Conservation (phyloP, 2,329 filamentous ascomycete genomes). For the Colletotrichum endophyticum region DNA sequence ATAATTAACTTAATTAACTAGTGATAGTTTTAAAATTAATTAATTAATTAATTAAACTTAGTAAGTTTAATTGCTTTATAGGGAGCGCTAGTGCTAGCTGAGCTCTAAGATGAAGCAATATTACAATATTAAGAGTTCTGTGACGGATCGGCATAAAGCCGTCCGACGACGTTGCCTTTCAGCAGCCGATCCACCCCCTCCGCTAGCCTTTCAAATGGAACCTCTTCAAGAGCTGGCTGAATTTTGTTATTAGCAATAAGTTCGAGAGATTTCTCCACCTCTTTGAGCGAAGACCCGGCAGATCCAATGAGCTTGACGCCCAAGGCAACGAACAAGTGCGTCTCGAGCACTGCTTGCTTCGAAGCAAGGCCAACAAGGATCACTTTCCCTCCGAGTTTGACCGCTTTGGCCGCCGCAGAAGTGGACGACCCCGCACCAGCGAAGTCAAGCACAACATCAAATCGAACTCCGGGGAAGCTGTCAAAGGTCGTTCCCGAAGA, state of each 20-base stretch:
- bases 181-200: not conserved
- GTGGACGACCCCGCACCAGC: not conserved
- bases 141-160: not conserved
- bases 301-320: not conserved
- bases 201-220: not conserved
- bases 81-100: not conserved
- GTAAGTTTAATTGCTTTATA: accelerated
- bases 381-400: not conserved
- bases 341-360: not conserved
- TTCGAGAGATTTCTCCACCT: not conserved
- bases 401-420: not conserved
- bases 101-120: not conserved
- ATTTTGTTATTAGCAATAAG: not conserved
- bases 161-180: not conserved
- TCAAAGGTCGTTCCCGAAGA: not conserved
- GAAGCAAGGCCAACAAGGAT: not conserved
- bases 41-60: no score
- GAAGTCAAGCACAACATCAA: slow-evolving; percentile 17
- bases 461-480: not conserved
- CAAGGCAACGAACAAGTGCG: not conserved
- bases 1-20: no score
- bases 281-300: not conserved
- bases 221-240: not conserved
- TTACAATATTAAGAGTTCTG: not conserved
- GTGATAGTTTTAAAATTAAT: no score